These are phyloP conservation scores for Pharus latifolius DNA, from an alignment of 176 grass and related monocot species.

Conservation along the genomic window DNA sequence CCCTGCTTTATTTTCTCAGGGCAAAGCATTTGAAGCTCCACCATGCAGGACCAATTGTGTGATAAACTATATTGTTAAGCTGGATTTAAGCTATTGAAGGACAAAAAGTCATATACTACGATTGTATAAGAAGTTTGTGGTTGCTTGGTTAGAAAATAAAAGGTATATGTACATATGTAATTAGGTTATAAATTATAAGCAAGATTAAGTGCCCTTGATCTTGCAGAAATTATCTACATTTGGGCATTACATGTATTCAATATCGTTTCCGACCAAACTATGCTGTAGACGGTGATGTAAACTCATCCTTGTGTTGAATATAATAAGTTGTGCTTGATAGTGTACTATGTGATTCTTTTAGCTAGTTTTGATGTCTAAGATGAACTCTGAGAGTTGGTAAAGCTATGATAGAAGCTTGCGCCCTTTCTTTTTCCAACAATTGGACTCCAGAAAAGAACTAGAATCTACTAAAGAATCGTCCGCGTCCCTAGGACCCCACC, in stretches of 20 bases:
- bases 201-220: not conserved
- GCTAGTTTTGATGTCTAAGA: not conserved
- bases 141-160: slow-evolving; percentile 25
- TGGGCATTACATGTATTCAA: not conserved
- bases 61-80: slow-evolving; percentile 2
- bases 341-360: not conserved
- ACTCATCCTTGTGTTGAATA: slow-evolving; percentile 13
- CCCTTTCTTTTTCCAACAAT: not conserved
- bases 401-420: not conserved
- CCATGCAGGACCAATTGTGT: not conserved
- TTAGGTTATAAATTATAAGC: not conserved
- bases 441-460: not conserved
- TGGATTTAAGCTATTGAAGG: slow-evolving; percentile 11
- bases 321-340: not conserved
- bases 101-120: not conserved
- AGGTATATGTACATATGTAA: not conserved
- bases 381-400: not conserved
- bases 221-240: not conserved
- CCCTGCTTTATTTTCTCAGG: slow-evolving; percentile 2
- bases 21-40: slow-evolving; percentile 11
- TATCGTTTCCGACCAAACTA: not conserved
- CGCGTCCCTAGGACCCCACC: not conserved
- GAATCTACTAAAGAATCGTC: not conserved
- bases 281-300: slow-evolving; percentile 18
- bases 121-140: not conserved